Conservation (phyloP, 169 alveolate species). For the Plasmodium sp. region DNA sequence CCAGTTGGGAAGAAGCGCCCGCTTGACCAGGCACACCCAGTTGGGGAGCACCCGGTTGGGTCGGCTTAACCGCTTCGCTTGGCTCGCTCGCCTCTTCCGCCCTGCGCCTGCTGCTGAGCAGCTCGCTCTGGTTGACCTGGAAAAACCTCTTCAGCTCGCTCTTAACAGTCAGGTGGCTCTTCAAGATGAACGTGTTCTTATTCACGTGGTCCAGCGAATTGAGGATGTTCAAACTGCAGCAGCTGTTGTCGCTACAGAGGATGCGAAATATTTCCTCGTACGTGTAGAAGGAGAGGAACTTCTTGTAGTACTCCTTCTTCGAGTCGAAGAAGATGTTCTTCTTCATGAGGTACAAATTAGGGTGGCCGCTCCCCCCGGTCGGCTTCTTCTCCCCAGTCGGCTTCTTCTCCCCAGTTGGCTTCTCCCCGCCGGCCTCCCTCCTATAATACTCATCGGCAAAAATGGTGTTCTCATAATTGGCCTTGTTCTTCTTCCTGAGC, state of each 20-base stretch:
- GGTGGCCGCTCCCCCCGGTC: background rate
- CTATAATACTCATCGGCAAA: slow-evolving; percentile 26
- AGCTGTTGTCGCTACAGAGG: background rate
- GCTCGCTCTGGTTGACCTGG: slow-evolving; percentile 8
- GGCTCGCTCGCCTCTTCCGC: background rate
- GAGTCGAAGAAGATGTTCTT: slow-evolving; percentile 66
- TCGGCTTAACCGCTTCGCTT: background rate
- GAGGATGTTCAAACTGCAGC: slow-evolving; percentile 6
- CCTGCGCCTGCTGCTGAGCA: background rate
- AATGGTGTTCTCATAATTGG: slow-evolving; percentile 23
- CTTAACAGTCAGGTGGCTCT: slow-evolving; percentile 23
- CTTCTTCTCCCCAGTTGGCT: background rate
- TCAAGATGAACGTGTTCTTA: slow-evolving; percentile 24
- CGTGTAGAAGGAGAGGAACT: slow-evolving; percentile 36
- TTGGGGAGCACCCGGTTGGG: background rate
- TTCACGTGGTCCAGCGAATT: slow-evolving; percentile 11
- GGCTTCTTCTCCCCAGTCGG: background rate
- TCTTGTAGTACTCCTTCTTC: slow-evolving; percentile 37
- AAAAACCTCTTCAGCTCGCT: slow-evolving; percentile 40
- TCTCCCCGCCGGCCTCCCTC: background rate
- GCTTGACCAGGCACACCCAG: no score
- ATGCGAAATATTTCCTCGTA: slow-evolving; percentile 48
- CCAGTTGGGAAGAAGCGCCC: no score
- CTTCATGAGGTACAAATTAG: slow-evolving; percentile 3
- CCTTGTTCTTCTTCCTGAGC: background rate